Percentiles rank a stretch among this genome's conserved stretches.
Evolutionary conservation across 2,329 filamentous ascomycete species (phyloP).

Genomic region (Calonectria crousiana): DNA sequence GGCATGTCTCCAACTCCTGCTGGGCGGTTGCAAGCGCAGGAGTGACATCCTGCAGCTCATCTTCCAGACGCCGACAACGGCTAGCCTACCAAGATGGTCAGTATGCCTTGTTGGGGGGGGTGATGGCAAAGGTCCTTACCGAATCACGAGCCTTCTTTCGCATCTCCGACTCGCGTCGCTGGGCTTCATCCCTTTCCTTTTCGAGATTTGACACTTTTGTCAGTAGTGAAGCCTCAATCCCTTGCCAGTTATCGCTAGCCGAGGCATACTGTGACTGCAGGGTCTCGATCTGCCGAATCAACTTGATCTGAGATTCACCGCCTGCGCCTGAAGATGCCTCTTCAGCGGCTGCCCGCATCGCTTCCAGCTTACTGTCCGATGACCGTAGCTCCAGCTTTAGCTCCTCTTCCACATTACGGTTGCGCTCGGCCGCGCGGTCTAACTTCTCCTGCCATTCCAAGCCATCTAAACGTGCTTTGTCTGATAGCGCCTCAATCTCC

Average conservation of each 20-base stretch:
- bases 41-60: constrained; percentile 81
- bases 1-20: constrained; percentile 72
- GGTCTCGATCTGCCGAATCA: constrained; percentile 94
- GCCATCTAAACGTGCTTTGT: constrained; percentile 78
- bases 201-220: constrained; percentile 83
- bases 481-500: constrained; percentile 81
- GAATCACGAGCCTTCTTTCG: constrained; percentile 90
- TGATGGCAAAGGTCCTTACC: constrained; percentile 64
- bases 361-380: constrained; percentile 90
- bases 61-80: constrained; percentile 77
- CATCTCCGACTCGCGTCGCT: constrained; percentile 86
- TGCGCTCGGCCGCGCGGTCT: constrained; percentile 78
- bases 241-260: constrained; percentile 97
- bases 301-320: constrained; percentile 87
- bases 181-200: constrained; percentile 89
- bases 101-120: background rate
- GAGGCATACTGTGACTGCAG: constrained; percentile 95
- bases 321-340: constrained; percentile 87
- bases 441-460: constrained; percentile 79
- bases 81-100: constrained; percentile 63
- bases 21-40: constrained; percentile 74
- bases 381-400: constrained; percentile 81
- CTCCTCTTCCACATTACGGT: constrained; percentile 78
- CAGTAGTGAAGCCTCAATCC: constrained; percentile 88
- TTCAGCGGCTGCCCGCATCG: constrained; percentile 86